These are phyloP conservation scores for Fagopyrum tataricum DNA, from an alignment of 148 eudicot species.

Conservation along the genomic window DNA sequence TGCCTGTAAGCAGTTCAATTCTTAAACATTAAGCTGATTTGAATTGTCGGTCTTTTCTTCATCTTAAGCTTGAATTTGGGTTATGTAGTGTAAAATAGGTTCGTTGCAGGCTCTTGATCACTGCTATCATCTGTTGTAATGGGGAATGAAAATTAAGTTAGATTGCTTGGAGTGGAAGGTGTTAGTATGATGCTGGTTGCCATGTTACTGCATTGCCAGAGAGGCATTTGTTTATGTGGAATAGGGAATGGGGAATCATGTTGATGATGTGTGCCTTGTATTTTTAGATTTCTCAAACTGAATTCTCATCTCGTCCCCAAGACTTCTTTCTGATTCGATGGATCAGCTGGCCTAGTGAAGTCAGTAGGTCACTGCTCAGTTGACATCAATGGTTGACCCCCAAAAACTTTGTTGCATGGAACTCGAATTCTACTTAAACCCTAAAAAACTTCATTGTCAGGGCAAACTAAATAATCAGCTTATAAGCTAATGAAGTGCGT, in stretches of 20 bases:
- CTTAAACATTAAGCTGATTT: not conserved
- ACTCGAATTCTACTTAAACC: too few species aligned
- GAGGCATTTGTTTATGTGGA: not conserved
- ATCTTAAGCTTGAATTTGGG: not conserved
- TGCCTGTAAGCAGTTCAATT: slow-evolving; percentile 4
- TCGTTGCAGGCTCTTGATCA: not conserved
- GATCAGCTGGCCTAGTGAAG: too few species aligned
- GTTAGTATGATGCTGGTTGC: not conserved
- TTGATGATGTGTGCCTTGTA: too few species aligned
- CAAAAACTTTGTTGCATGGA: too few species aligned
- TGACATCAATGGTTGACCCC: too few species aligned
- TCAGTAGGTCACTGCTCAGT: not conserved
- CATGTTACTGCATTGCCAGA: not conserved
- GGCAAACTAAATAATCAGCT: too few species aligned
- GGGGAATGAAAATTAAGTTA: not conserved
- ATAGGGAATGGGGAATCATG: not conserved
- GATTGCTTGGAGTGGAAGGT: not conserved
- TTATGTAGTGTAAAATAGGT: not conserved
- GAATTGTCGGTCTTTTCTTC: not conserved
- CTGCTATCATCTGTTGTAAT: not conserved
- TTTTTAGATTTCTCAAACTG: too few species aligned
- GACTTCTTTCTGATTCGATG: too few species aligned
- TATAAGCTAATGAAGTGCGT: too few species aligned
- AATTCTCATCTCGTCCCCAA: too few species aligned
- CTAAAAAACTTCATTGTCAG: too few species aligned